These are phyloP conservation scores for Orbilia ellipsospora DNA, from an alignment of 2,329 filamentous ascomycete species.

Conservation along the genomic window DNA sequence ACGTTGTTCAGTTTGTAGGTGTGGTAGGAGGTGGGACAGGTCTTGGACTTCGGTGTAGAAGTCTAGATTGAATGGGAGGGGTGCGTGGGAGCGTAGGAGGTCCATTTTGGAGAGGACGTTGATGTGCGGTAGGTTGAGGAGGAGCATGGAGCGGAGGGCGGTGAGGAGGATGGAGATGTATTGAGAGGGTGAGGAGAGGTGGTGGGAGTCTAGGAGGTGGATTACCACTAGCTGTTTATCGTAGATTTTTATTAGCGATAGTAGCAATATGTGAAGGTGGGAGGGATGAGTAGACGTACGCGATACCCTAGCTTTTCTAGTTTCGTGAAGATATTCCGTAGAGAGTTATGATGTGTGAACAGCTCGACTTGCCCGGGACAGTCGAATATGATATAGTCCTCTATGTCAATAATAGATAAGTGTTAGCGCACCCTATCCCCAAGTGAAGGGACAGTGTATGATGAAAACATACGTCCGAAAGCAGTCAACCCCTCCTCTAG, in stretches of 20 bases:
- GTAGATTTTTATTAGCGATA: constrained; percentile 45
- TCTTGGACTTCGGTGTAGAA: constrained; percentile 98
- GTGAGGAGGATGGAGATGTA: constrained; percentile 95
- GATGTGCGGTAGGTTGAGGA: constrained; percentile 95
- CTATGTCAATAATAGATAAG: constrained; percentile 60
- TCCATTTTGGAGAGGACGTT: constrained; percentile 99
- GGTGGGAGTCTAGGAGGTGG: constrained; percentile 93
- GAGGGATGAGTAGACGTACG: constrained; percentile 68
- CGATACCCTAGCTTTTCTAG: constrained; percentile 92
- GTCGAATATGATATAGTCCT: constrained; percentile 95
- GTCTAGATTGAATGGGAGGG: constrained; percentile 92
- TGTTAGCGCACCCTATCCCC: neutral
- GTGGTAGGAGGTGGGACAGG: constrained; percentile 82
- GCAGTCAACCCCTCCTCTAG: constrained; percentile 81
- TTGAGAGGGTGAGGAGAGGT: constrained; percentile 88
- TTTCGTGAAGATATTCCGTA: constrained; percentile 90
- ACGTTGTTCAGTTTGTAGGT: constrained; percentile 77
- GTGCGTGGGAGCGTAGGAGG: constrained; percentile 78
- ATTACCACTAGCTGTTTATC: constrained; percentile 81
- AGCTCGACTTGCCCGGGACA: constrained; percentile 97
- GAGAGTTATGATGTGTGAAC: constrained; percentile 91
- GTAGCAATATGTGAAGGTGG: neutral
- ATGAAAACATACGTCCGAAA: constrained; percentile 69
- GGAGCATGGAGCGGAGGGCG: constrained; percentile 93
- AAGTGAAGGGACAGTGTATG: neutral